These are phyloP conservation scores for Fusarium floridanum DNA, from an alignment of 2,329 filamentous ascomycete genomes.

Conservation along the genomic window DNA sequence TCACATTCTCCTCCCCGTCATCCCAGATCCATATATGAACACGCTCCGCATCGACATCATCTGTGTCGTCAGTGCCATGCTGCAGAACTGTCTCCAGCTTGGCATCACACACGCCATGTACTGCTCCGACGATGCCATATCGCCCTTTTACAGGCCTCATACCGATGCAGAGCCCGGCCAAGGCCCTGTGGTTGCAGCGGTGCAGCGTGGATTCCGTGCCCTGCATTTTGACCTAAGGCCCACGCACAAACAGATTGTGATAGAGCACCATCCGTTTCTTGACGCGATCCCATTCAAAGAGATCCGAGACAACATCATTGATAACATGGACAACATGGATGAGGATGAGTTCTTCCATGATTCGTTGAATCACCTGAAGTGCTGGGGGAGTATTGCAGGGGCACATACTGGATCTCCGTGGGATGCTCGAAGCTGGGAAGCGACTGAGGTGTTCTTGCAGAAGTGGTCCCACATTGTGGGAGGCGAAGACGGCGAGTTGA, in stretches of 20 bases:
- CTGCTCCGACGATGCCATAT: slow-evolving; percentile 43
- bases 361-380: slow-evolving; percentile 46
- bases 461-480: slow-evolving; percentile 48
- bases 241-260: slow-evolving; percentile 41
- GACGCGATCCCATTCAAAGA: slow-evolving; percentile 45
- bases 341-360: slow-evolving; percentile 49
- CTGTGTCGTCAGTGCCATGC: slow-evolving; percentile 42
- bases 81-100: slow-evolving; percentile 45
- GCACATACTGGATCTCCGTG: slow-evolving; percentile 46
- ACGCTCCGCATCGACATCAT: slow-evolving; percentile 44
- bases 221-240: slow-evolving; percentile 47
- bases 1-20: slow-evolving; percentile 39
- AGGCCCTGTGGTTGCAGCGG: slow-evolving; percentile 31
- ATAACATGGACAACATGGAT: slow-evolving; percentile 36
- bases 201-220: slow-evolving; percentile 37
- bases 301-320: slow-evolving; percentile 46
- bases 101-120: slow-evolving; percentile 43
- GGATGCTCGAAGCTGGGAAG: slow-evolving; percentile 49
- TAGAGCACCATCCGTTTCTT: slow-evolving; percentile 46
- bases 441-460: slow-evolving; percentile 45
- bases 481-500: slow-evolving; percentile 47
- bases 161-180: slow-evolving; percentile 23
- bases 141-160: slow-evolving; percentile 41
- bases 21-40: slow-evolving; percentile 44
- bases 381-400: slow-evolving; percentile 45